Conservation (phyloP, 2,329 filamentous ascomycete species). For the Beauveria rudraprayagi region DNA sequence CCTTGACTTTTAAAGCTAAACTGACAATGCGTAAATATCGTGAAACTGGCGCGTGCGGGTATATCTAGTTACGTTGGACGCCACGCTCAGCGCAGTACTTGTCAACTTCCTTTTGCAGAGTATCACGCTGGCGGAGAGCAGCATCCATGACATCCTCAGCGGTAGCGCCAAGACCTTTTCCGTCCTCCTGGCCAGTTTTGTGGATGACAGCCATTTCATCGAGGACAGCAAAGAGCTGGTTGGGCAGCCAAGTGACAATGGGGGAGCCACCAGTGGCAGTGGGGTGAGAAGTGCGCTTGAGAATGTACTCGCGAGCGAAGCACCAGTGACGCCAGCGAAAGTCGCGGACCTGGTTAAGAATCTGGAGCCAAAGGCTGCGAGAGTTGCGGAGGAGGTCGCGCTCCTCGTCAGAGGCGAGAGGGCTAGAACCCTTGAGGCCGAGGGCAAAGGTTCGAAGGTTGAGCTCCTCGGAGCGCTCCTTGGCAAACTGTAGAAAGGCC, state of each 20-base stretch:
- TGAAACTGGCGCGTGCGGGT: neutral
- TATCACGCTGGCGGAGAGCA: conserved; percentile 55
- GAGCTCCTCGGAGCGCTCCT: conserved; percentile 37
- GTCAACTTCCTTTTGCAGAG: conserved; percentile 62
- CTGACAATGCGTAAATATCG: neutral
- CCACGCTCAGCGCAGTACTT: conserved; percentile 64
- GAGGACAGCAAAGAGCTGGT: conserved; percentile 69
- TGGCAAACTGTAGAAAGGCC: conserved; percentile 70
- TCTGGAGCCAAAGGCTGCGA: conserved; percentile 52
- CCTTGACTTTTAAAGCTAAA: neutral
- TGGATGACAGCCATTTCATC: conserved; percentile 58
- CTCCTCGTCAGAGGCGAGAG: conserved; percentile 20
- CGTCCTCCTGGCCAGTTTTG: conserved; percentile 30
- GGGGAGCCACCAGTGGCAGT: conserved; percentile 74
- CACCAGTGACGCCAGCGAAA: conserved; percentile 83
- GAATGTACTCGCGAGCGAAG: conserved; percentile 76
- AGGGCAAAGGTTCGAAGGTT: conserved; percentile 54
- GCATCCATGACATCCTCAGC: conserved; percentile 59
- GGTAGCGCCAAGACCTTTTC: conserved; percentile 35
- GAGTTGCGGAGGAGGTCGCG: conserved; percentile 43
- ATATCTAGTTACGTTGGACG: conserved; percentile 20
- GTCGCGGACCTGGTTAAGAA: conserved; percentile 68
- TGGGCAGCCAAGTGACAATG: conserved; percentile 78
- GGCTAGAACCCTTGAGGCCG: conserved; percentile 17
- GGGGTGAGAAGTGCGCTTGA: conserved; percentile 68